Conservation (phyloP, 441 rosid genomes). For the Adansonia gregorii region DNA sequence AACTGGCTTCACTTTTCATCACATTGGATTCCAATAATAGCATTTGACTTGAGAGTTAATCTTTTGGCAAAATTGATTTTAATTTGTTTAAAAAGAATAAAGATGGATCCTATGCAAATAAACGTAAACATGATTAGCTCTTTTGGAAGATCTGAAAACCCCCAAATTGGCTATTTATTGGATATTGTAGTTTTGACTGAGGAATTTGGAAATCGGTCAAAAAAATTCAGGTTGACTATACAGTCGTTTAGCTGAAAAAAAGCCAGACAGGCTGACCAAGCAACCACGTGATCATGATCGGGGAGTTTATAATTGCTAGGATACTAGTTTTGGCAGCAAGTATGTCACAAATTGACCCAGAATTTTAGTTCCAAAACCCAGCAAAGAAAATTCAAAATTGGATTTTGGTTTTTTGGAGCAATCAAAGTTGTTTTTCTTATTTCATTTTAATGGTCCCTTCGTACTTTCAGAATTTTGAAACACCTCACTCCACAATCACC, state of each 20-base stretch:
- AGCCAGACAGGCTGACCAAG: slow-evolving; percentile 38
- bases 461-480: not conserved
- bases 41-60: slow-evolving; percentile 1
- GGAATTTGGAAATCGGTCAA: not conserved
- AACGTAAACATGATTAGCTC: not conserved
- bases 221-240: slow-evolving; percentile 1
- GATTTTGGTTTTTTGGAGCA: not conserved
- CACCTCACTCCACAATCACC: not conserved
- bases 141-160: slow-evolving; percentile 5
- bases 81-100: slow-evolving; percentile 6
- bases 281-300: slow-evolving; percentile 43
- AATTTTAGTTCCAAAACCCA: not conserved
- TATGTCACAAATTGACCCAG: not conserved
- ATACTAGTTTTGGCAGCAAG: slow-evolving; percentile 12
- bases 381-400: not conserved
- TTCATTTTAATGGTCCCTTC: not conserved
- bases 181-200: not conserved
- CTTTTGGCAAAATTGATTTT: not conserved
- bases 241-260: not conserved
- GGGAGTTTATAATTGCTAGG: slow-evolving; percentile 34
- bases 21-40: slow-evolving; percentile 7
- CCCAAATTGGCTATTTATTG: not conserved
- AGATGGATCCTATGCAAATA: slow-evolving; percentile 21
- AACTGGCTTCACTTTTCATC: not conserved
- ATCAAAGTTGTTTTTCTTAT: not conserved